Evolutionary conservation across 2,329 filamentous ascomycete genomes (phyloP).

Genomic region (Claviceps arundinis): DNA sequence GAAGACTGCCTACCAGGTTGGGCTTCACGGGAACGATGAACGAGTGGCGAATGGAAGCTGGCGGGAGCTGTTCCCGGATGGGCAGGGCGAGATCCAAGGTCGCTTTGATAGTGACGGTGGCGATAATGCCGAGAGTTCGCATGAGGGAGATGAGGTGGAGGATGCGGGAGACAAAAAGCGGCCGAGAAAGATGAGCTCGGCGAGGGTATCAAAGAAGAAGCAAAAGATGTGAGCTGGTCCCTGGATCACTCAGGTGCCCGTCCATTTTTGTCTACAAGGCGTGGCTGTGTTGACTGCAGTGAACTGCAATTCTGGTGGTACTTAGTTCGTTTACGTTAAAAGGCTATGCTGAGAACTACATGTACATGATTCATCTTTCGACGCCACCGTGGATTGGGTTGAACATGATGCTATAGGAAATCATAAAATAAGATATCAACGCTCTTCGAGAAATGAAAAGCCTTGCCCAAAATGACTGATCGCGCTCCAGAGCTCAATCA

Average conservation of each 20-base stretch:
- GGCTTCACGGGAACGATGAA: constrained; percentile 49
- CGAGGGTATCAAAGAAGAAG: constrained; percentile 13
- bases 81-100: constrained; percentile 26
- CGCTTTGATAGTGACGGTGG: constrained; percentile 20
- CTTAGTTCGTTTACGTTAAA: too few relatives aligned
- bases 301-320: too few relatives aligned
- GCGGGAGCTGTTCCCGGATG: constrained; percentile 30
- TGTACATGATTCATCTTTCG: too few relatives aligned
- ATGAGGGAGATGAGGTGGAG: constrained; percentile 13
- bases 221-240: constrained; percentile 7
- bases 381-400: too few relatives aligned
- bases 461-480: not conserved
- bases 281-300: too few relatives aligned
- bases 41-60: constrained; percentile 48
- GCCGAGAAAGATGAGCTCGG: constrained; percentile 6
- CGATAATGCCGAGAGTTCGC: constrained; percentile 14
- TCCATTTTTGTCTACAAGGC: too few relatives aligned
- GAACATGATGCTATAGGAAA: too few relatives aligned
- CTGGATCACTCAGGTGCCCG: too few relatives aligned
- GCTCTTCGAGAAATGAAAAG: not conserved
- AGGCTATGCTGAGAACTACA: too few relatives aligned
- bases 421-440: too few relatives aligned
- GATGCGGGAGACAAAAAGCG: constrained; percentile 12
- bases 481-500: constrained; percentile 5
- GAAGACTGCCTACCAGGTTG: constrained; percentile 56